Evolutionary conservation across 805 yeast genomes (phyloP).

Genomic region (Debaryomyces tyrocola): DNA sequence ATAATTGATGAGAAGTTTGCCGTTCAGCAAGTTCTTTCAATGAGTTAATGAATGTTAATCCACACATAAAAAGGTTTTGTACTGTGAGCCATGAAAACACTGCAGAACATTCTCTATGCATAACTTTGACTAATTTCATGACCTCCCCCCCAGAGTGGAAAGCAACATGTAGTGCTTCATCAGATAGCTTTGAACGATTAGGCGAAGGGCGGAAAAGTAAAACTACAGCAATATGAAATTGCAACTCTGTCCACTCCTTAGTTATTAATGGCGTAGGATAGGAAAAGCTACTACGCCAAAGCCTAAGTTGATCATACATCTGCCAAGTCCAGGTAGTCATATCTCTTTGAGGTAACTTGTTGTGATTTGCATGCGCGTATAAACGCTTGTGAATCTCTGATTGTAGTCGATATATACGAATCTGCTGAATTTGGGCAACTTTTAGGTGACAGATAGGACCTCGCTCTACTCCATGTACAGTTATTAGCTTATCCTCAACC

Average conservation of each 20-base stretch:
- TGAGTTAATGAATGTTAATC: constrained; percentile 12
- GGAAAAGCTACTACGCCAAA: constrained; percentile 7
- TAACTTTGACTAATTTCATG: constrained; percentile 10
- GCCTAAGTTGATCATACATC: constrained; percentile 10
- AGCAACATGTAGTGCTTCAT: constrained; percentile 11
- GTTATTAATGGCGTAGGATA: constrained; percentile 10
- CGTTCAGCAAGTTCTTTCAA: constrained; percentile 9
- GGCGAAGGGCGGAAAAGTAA: constrained; percentile 12
- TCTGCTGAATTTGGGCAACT: constrained; percentile 10
- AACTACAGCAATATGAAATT: constrained; percentile 12
- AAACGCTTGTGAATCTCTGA: constrained; percentile 10
- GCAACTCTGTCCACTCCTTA: constrained; percentile 13
- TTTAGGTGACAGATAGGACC: constrained; percentile 11
- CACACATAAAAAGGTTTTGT: constrained; percentile 14
- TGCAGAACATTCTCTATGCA: constrained; percentile 13
- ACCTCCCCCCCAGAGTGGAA: constrained; percentile 14
- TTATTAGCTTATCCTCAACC: constrained; percentile 10
- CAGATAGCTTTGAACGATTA: constrained; percentile 8
- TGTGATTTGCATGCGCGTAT: constrained; percentile 5
- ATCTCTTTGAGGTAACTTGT: neutral
- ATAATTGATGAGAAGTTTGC: constrained; percentile 2
- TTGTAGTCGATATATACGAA: constrained; percentile 9
- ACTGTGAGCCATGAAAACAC: constrained; percentile 12
- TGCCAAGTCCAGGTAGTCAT: constrained; percentile 12
- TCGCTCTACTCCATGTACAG: constrained; percentile 6